Evolutionary conservation across 176 grass and related monocot genomes (phyloP).

Genomic region (Cenchrus fungigraminus): DNA sequence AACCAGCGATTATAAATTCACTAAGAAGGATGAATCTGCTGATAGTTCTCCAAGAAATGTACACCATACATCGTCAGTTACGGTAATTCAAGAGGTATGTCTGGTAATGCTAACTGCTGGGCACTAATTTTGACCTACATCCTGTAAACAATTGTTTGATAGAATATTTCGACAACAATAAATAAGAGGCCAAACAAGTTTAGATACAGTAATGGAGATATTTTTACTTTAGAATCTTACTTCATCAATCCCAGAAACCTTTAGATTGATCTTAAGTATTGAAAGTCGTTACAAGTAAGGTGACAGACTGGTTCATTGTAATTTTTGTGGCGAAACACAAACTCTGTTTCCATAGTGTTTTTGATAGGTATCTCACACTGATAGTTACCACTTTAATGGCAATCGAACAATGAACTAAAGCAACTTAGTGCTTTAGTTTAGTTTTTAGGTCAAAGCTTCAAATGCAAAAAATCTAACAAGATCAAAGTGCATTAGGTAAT

Average conservation of each 20-base stretch:
- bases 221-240: background rate
- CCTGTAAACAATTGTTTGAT: constrained; percentile 24
- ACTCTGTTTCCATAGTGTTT: background rate
- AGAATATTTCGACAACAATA: background rate
- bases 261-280: constrained; percentile 24
- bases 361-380: background rate
- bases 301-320: background rate
- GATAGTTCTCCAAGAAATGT: constrained; percentile 15
- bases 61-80: constrained; percentile 38
- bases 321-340: constrained; percentile 1
- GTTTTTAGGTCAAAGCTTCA: constrained; percentile 34
- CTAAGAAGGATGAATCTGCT: constrained; percentile 34
- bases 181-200: background rate
- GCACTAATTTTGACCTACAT: constrained; percentile 25
- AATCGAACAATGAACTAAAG: constrained; percentile 3
- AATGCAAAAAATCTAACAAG: background rate
- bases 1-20: constrained; percentile 22
- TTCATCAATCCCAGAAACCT: constrained; percentile 11
- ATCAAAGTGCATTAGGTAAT: constrained; percentile 11
- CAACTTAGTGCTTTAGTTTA: constrained; percentile 4
- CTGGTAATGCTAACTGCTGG: constrained; percentile 9
- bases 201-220: background rate
- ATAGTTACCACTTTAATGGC: background rate
- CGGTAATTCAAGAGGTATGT: constrained; percentile 42
- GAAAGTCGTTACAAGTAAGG: constrained; percentile 21